Conservation (phyloP, 805 yeast species). For the Kluyveromyces lactis region DNA sequence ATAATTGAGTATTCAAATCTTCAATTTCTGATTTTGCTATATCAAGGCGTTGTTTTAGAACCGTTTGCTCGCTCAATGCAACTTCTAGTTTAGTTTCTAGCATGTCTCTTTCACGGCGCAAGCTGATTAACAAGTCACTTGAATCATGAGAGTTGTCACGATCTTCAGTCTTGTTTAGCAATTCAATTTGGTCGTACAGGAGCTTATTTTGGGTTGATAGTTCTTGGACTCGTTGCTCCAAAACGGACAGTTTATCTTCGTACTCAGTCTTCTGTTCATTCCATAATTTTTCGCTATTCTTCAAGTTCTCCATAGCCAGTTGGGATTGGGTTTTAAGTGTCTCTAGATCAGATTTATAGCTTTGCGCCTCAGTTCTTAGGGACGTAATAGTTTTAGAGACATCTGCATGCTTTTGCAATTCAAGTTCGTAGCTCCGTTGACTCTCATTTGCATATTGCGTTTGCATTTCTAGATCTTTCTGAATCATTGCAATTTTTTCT, state of each 20-base stretch:
- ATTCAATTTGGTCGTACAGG: slow-evolving; percentile 60
- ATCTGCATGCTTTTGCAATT: slow-evolving; percentile 47
- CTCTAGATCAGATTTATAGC: slow-evolving; percentile 22
- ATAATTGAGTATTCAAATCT: slow-evolving; percentile 42
- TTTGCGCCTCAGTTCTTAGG: slow-evolving; percentile 32
- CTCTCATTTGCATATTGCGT: slow-evolving; percentile 38
- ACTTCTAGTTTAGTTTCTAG: slow-evolving; percentile 50
- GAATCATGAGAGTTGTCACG: slow-evolving; percentile 23
- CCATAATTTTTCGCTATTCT: slow-evolving; percentile 37
- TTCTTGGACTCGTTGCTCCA: slow-evolving; percentile 43
- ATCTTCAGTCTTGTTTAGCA: slow-evolving; percentile 18
- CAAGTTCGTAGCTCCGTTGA: slow-evolving; percentile 48
- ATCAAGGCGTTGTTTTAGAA: slow-evolving; percentile 43
- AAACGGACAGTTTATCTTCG: slow-evolving; percentile 40
- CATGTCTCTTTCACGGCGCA: slow-evolving; percentile 71
- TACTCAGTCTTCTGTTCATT: slow-evolving; percentile 33
- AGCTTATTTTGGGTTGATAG: slow-evolving; percentile 60
- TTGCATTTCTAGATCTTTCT: slow-evolving; percentile 37
- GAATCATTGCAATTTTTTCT: slow-evolving; percentile 23
- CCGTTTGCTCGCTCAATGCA: slow-evolving; percentile 44
- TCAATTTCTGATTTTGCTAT: slow-evolving; percentile 42
- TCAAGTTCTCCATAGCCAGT: slow-evolving; percentile 27
- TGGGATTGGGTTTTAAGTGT: slow-evolving; percentile 23
- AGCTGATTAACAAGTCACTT: slow-evolving; percentile 48
- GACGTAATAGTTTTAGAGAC: slow-evolving; percentile 35